A percentile compares a stretch with the other conserved stretches of the same genome.
These are phyloP conservation scores for Arthroderma sp. DNA, from an alignment of 2,329 filamentous ascomycete species.

Conservation along the genomic window DNA sequence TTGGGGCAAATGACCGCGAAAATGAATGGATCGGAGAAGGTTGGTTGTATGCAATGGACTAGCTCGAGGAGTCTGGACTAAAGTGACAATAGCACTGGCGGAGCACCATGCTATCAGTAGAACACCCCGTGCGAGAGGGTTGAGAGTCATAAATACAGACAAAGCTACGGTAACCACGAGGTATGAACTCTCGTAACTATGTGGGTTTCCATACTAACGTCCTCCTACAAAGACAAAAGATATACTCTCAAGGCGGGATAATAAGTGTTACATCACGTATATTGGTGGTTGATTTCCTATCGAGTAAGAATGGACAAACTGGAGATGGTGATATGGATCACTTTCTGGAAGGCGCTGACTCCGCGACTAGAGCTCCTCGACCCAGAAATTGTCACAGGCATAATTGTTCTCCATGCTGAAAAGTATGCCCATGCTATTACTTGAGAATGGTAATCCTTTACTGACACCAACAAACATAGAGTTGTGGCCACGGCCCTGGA, in stretches of 20 bases:
- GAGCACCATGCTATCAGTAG: constrained; percentile 89
- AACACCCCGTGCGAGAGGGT: constrained; percentile 64
- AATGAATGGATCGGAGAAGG: constrained; percentile 92
- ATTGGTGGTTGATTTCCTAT: constrained; percentile 82
- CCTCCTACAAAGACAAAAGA: constrained; percentile 53
- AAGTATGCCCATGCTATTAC: constrained; percentile 22
- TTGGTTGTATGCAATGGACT: constrained; percentile 13
- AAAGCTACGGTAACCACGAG: constrained; percentile 68
- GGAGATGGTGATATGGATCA: no score
- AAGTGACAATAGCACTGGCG: constrained; percentile 49
- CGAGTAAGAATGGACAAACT: constrained; percentile 31
- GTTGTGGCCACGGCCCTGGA: constrained; percentile 78
- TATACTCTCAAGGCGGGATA: constrained; percentile 79
- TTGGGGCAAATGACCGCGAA: constrained; percentile 82
- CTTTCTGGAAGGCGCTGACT: no score
- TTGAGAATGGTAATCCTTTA: neutral
- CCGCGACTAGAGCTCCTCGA: constrained; percentile 46
- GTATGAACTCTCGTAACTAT: constrained; percentile 17
- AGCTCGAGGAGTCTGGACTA: no score
- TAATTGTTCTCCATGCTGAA: constrained; percentile 82
- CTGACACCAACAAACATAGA: constrained; percentile 23
- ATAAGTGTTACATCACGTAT: constrained; percentile 95
- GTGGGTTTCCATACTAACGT: neutral
- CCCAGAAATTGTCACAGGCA: constrained; percentile 71
- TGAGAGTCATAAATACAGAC: constrained; percentile 90